These are phyloP conservation scores for Juncus effusus DNA, from an alignment of 176 grass and related monocot genomes.

Conservation along the genomic window DNA sequence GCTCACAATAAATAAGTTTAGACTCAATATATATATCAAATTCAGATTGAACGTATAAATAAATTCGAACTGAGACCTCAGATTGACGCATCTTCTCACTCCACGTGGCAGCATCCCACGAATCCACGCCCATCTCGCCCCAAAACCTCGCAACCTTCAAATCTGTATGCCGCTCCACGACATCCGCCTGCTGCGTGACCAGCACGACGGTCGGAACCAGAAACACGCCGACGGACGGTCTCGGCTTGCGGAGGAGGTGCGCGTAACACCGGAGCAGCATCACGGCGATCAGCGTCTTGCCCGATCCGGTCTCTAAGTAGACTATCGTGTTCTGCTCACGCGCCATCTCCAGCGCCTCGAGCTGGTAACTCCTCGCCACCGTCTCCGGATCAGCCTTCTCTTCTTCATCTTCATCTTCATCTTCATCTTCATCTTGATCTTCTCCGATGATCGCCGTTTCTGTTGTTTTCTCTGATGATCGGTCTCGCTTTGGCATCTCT, in stretches of 20 bases:
- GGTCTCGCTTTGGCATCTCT: too few relatives aligned
- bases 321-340: conserved; percentile 52
- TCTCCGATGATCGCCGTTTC: background rate
- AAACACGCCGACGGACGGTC: conserved; percentile 51
- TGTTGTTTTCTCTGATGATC: background rate
- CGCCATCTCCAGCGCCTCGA: conserved; percentile 81
- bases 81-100: conserved; percentile 6
- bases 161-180: conserved; percentile 56
- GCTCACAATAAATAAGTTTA: conserved; percentile 19
- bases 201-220: conserved; percentile 71
- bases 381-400: conserved; percentile 21
- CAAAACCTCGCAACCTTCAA: conserved; percentile 52
- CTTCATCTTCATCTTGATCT: background rate
- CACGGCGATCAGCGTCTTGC: conserved; percentile 87
- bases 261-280: conserved; percentile 58
- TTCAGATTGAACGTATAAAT: background rate
- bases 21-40: background rate
- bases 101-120: conserved; percentile 44
- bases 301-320: conserved; percentile 68
- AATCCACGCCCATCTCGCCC: conserved; percentile 69
- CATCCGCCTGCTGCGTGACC: conserved; percentile 65
- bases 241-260: conserved; percentile 46
- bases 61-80: conserved; percentile 36
- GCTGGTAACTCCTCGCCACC: conserved; percentile 52
- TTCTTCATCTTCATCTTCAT: background rate